These are phyloP conservation scores for Aspergillus aculeatus DNA, from an alignment of 2,329 filamentous ascomycete species.

Conservation along the genomic window DNA sequence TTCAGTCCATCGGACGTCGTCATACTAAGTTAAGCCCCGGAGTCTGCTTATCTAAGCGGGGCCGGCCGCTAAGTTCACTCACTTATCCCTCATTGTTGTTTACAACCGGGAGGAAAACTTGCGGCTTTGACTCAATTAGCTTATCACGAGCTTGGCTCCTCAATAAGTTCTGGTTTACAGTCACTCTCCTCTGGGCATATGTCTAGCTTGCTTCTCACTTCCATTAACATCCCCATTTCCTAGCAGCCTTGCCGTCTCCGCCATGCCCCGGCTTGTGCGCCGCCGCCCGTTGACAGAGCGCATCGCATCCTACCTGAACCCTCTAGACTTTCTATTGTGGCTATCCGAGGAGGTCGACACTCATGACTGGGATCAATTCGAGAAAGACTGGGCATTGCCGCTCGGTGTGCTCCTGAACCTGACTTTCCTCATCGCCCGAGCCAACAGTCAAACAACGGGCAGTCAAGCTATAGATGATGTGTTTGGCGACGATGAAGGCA, in stretches of 20 bases:
- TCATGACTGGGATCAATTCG: conserved; percentile 79
- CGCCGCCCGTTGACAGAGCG: conserved; percentile 76
- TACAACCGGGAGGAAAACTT: conserved; percentile 15
- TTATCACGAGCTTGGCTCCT: background rate
- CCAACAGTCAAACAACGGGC: conserved; percentile 62
- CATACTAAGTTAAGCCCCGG: conserved; percentile 10
- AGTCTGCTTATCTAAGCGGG: conserved; percentile 22
- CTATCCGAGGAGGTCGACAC: conserved; percentile 90
- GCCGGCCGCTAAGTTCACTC: background rate
- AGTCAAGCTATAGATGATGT: conserved; percentile 70
- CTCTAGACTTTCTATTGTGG: conserved; percentile 86
- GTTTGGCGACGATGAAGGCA: conserved; percentile 67
- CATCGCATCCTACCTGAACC: conserved; percentile 76
- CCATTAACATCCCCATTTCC: background rate
- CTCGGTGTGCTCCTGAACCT: conserved; percentile 76
- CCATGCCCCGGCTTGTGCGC: conserved; percentile 79
- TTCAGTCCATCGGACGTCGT: conserved; percentile 11
- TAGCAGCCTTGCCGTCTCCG: conserved; percentile 32
- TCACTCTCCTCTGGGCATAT: background rate
- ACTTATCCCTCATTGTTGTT: conserved; percentile 13
- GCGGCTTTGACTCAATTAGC: conserved; percentile 2
- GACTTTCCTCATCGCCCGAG: conserved; percentile 75
- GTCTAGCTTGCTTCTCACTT: background rate
- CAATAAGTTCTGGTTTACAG: background rate
- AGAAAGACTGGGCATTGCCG: conserved; percentile 70